Evolutionary conservation across 768 basidiomycete species (phyloP).

Genomic region (Boletus fagicola): DNA sequence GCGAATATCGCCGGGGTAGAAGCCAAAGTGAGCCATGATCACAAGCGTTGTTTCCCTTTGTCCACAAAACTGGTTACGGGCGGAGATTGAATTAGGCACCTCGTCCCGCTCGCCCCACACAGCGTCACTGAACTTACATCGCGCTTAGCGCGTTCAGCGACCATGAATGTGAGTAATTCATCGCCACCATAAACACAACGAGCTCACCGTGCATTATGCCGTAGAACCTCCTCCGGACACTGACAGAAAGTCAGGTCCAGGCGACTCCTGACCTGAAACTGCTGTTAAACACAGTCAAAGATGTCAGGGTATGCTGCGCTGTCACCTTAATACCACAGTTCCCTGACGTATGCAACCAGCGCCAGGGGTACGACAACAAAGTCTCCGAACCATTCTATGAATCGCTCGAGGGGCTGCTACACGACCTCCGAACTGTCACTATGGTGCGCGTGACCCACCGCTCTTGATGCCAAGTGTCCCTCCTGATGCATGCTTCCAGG

Average conservation of each 20-base stretch:
- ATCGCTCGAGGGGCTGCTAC: slow-evolving; percentile 82
- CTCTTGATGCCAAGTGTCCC: slow-evolving; percentile 24
- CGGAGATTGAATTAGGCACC: slow-evolving; percentile 31
- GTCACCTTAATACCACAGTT: slow-evolving; percentile 11
- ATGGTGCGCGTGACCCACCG: slow-evolving; percentile 44
- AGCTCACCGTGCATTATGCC: slow-evolving; percentile 3
- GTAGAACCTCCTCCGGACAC: slow-evolving; percentile 86
- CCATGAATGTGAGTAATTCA: slow-evolving; percentile 25
- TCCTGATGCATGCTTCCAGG: slow-evolving; percentile 42
- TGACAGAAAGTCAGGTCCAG: slow-evolving; percentile 75
- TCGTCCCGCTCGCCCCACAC: slow-evolving; percentile 34
- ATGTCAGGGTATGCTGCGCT: slow-evolving; percentile 68
- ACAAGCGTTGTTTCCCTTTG: neutral
- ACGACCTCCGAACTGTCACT: slow-evolving; percentile 78
- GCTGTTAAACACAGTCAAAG: slow-evolving; percentile 82
- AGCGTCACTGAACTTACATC: slow-evolving; percentile 28
- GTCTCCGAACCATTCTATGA: slow-evolving; percentile 90
- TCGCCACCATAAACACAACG: neutral
- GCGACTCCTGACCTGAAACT: slow-evolving; percentile 71
- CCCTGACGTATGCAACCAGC: slow-evolving; percentile 35
- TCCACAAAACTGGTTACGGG: slow-evolving; percentile 11
- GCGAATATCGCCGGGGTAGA: neutral
- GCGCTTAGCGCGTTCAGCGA: slow-evolving; percentile 29
- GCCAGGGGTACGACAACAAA: slow-evolving; percentile 58
- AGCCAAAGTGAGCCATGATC: neutral